These are phyloP conservation scores for Omphalotus guepiniiformis DNA, from an alignment of 768 basidiomycete species.

Conservation along the genomic window DNA sequence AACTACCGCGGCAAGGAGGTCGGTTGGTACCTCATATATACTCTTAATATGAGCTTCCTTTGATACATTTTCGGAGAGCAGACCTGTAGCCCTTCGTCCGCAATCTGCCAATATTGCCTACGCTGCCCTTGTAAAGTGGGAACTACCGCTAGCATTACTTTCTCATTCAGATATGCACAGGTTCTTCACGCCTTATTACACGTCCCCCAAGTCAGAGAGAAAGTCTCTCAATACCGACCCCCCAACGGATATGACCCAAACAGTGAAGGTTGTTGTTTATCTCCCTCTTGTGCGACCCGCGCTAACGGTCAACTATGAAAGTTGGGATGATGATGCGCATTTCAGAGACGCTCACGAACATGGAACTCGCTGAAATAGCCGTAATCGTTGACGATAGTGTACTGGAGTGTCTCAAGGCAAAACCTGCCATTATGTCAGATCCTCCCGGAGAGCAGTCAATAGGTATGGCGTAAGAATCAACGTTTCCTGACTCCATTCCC, in stretches of 20 bases:
- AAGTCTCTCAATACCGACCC: conserved; percentile 25
- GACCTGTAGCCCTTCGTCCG: conserved; percentile 70
- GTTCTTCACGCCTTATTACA: conserved; percentile 59
- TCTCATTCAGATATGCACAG: conserved; percentile 18
- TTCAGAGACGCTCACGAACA: conserved; percentile 59
- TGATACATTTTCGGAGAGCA: conserved; percentile 20
- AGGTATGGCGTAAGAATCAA: conserved; percentile 30
- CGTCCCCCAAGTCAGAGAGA: conserved; percentile 64
- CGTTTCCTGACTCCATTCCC: conserved; percentile 1
- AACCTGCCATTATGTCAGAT: conserved; percentile 29
- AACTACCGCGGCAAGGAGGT: conserved; percentile 50
- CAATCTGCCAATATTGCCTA: conserved; percentile 47
- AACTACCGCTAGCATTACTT: neutral
- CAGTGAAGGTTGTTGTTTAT: conserved; percentile 10
- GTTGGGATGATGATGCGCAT: conserved; percentile 35
- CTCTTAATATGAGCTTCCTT: neutral
- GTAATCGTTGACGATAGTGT: conserved; percentile 51
- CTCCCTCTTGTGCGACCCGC: neutral
- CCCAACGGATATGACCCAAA: conserved; percentile 22
- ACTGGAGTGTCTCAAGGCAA: conserved; percentile 42
- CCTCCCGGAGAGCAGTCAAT: conserved; percentile 39
- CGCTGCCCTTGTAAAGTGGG: conserved; percentile 50
- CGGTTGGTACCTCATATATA: conserved; percentile 36
- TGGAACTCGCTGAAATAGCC: conserved; percentile 61
- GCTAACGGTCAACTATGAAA: conserved; percentile 1